Percentiles rank a stretch among this genome's conserved stretches.
Evolutionary conservation across 208 protist species (phyloP).

Genomic region (Lotmaria passim): DNA sequence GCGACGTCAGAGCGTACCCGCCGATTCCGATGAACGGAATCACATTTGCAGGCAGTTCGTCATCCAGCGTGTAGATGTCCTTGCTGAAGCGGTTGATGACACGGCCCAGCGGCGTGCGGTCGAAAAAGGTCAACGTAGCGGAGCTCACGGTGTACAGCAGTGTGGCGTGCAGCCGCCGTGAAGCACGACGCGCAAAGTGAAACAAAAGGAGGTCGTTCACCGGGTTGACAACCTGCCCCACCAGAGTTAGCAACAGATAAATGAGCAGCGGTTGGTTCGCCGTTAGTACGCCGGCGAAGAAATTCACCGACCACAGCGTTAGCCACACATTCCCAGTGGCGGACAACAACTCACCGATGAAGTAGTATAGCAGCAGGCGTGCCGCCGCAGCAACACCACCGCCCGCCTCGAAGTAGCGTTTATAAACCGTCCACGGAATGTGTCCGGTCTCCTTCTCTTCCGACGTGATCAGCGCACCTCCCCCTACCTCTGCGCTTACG

Average conservation of each 20-base stretch:
- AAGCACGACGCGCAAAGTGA: conserved; percentile 37
- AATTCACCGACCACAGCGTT: conserved; percentile 60
- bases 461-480: conserved; percentile 42
- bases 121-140: conserved; percentile 62
- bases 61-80: conserved; percentile 81
- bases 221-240: conserved; percentile 10
- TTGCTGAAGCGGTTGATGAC: conserved; percentile 85
- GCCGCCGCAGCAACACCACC: conserved; percentile 36
- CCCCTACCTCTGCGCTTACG: conserved; percentile 8
- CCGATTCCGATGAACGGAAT: conserved; percentile 36
- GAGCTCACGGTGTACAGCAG: conserved; percentile 52
- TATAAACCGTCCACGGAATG: conserved; percentile 58
- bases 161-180: conserved; percentile 51
- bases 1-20: conserved; percentile 22
- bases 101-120: conserved; percentile 55
- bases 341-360: conserved; percentile 33
- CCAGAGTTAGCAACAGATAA: conserved; percentile 20
- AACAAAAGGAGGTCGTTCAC: conserved; percentile 23
- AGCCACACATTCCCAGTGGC: conserved; percentile 50
- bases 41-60: conserved; percentile 56
- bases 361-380: conserved; percentile 35
- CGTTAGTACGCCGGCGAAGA: conserved; percentile 27
- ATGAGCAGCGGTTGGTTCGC: conserved; percentile 27
- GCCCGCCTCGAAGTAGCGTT: conserved; percentile 42
- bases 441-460: conserved; percentile 73